Evolutionary conservation across 495 filamentous ascomycete genomes (phyloP), one percentile per base, ranked within the genome.

Genomic region (Rhizodiscina lignyota): DNA sequence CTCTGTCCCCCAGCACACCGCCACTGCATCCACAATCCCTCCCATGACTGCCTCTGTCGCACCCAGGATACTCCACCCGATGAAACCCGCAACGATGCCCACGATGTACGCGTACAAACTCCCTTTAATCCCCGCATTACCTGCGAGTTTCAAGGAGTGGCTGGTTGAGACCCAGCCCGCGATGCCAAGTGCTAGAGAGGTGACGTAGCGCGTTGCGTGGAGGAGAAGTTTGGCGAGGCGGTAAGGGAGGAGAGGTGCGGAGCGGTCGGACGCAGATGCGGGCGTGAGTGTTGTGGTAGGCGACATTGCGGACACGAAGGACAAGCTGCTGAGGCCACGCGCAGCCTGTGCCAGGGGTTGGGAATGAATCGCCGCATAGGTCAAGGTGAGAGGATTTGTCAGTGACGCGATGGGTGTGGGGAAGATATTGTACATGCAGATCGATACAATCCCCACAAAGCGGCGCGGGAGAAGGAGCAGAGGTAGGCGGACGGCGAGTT

Each of bases 121-220:
- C n/a, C 89, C 89, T 32, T 63, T 71, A 29, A 77, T 55, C 0
- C 67, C 60, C 15, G 55, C 41, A 10, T 17, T 34, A 1, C 66
- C 45, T 13, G 60, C 53, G 13, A 79, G 58, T 18, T 55, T 56
- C 10, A 91, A 58, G 52, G 74, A 72, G 31, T 78, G 70, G 13
- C 89, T 83, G 21, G 84, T 87, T 35, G 78, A 77, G n/a, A 96
- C 83, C 89, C 89, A 97, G 18, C 82, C 89, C n/a, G 80, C 87
- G 49, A 94, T 87, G 1, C 89, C 91, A 19, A 97, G 65, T 1
- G 79, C 79, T 24, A 81, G 68, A 4, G 83, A 80, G 68, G 91
- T 91, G 45, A 94, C 80, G 45, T 81, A 78, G 15, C 89, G 70
- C 13, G 82, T 83, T 15, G 89, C 86, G 43, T 91, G 79, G 10